Evolutionary conservation across 164 flowering plant species (phyloP), one percentile per base, ranked within the genome.

Genomic region (Sedum album): DNA sequence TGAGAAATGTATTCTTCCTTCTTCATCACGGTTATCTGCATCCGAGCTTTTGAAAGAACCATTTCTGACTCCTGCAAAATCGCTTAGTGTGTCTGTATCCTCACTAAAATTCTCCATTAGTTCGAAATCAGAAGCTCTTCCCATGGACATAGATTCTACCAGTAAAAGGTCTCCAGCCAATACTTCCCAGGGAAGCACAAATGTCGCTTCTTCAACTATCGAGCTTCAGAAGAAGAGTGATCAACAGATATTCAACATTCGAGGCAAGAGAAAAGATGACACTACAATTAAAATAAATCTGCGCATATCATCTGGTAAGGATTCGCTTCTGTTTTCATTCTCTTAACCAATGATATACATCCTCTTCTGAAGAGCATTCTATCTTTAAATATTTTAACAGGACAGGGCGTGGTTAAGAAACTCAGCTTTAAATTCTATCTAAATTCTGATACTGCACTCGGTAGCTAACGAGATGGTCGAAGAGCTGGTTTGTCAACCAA

Each of bases 1-100:
- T 46, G 96, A 90, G 75, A 88, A 85, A 64, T 67, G 69, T 67
- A 15, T 67, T 33, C 36, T 7, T 67, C 35, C 55, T 31, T 17
- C 69, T 5, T 67, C 60, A 21, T 28, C 35, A 51, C 49, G 69
- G 31, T 48, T 46, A 39, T 48, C 60, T 67, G 69, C 69, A 2
- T 44, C 35, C 2, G 60, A 46, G 35, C 69, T 67, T 31, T 67
- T 67, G 35, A 67, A 67, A 6, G 69, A 67, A n/a, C 60, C 69
- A 8, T 67, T 44, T 48, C 69, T 67, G 20, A 30, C 9, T 1
- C 17, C 21, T 5, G 44, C 7, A 17, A 39, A 64, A 64, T 39
- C 42, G 26, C 42, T 35, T 64, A 31, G 17, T 15, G 4, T 46
- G 25, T 39, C 69, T 25, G 28, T 8, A 31, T 21, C 38, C 35